These are phyloP conservation scores for Teunomyces gatunensis DNA, from an alignment of 805 yeast species.

Conservation along the genomic window DNA sequence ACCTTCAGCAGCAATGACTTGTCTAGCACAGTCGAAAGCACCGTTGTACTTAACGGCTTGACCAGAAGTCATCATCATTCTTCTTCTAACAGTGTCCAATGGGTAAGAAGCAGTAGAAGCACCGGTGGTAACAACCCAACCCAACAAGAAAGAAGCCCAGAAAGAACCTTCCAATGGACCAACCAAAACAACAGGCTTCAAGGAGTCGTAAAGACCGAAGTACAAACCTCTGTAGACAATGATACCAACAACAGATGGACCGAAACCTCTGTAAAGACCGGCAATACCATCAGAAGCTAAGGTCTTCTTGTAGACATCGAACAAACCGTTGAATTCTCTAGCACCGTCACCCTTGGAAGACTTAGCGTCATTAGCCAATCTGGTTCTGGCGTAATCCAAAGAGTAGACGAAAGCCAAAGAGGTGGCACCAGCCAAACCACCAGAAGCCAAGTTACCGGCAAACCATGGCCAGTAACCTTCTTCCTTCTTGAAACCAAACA, in stretches of 20 bases:
- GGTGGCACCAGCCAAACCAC: conserved; percentile 98
- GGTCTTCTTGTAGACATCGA: conserved; percentile 96
- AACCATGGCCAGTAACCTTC: conserved; percentile 93
- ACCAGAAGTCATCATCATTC: conserved; percentile 99
- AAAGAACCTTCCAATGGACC: conserved; percentile 94
- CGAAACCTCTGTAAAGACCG: conserved; percentile 99
- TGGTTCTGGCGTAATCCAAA: conserved; percentile 96
- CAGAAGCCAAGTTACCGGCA: conserved; percentile 97
- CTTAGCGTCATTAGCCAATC: conserved; percentile 98
- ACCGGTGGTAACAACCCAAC: conserved; percentile 98
- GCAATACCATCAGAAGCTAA: conserved; percentile 94
- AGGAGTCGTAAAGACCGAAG: conserved; percentile 96
- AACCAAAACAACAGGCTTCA: conserved; percentile 90
- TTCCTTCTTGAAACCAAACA: conserved; percentile 96
- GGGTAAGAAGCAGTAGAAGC: conserved; percentile 99
- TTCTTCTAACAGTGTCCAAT: conserved; percentile 98
- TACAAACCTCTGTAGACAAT: conserved; percentile 98
- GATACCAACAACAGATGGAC: conserved; percentile 97
- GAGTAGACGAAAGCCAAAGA: conserved; percentile 92
- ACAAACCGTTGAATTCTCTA: conserved; percentile 95
- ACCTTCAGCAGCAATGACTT: conserved; percentile 97
- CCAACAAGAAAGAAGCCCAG: conserved; percentile 93
- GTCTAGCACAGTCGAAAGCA: conserved; percentile 88
- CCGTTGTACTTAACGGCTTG: conserved; percentile 96
- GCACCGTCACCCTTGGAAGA: conserved; percentile 82